phyloP scores from a whole-genome alignment of 1,284 basidiomycete genomes.

The Irpex sp. region DNA sequence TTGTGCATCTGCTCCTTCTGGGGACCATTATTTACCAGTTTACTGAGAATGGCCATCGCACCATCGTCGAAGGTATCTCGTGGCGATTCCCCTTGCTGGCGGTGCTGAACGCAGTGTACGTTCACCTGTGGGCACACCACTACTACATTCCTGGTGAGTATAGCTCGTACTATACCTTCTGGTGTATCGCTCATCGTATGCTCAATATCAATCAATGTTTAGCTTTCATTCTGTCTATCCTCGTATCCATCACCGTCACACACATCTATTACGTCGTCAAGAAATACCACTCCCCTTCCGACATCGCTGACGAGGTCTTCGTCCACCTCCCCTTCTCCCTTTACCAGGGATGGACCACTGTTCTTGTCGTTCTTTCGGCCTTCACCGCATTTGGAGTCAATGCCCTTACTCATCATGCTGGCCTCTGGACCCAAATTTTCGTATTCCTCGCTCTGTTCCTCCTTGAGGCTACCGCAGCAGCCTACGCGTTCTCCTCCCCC shows the following conservation, averaged over 20 bases:
- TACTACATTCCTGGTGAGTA: slow-evolving; percentile 70
- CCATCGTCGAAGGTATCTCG: slow-evolving; percentile 81
- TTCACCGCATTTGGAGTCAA: slow-evolving; percentile 92
- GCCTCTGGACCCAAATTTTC: slow-evolving; percentile 90
- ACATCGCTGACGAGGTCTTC: slow-evolving; percentile 71
- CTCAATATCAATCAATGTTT: background rate
- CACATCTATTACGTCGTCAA: slow-evolving; percentile 94
- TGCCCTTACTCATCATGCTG: slow-evolving; percentile 60
- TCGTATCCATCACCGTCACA: slow-evolving; percentile 80
- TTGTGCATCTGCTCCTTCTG: slow-evolving; percentile 85
- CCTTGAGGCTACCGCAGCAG: slow-evolving; percentile 88
- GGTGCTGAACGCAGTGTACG: slow-evolving; percentile 82
- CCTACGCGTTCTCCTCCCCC: slow-evolving; percentile 84
- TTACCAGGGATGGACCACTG: slow-evolving; percentile 94
- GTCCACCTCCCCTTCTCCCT: slow-evolving; percentile 88
- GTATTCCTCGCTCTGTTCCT: slow-evolving; percentile 92
- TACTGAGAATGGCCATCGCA: slow-evolving; percentile 70
- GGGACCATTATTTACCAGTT: slow-evolving; percentile 91
- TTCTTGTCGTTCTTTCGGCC: slow-evolving; percentile 83
- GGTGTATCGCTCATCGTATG: background rate
- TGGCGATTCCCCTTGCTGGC: slow-evolving; percentile 89
- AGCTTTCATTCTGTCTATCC: slow-evolving; percentile 84
- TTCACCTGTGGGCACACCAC: slow-evolving; percentile 71
- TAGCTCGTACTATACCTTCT: background rate
- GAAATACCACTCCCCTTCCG: slow-evolving; percentile 71